Percentiles rank a stretch among this genome's conserved stretches.
phyloP scores from a whole-genome alignment of 352 stramenopile genomes.

The Phytophthora palmivora region DNA sequence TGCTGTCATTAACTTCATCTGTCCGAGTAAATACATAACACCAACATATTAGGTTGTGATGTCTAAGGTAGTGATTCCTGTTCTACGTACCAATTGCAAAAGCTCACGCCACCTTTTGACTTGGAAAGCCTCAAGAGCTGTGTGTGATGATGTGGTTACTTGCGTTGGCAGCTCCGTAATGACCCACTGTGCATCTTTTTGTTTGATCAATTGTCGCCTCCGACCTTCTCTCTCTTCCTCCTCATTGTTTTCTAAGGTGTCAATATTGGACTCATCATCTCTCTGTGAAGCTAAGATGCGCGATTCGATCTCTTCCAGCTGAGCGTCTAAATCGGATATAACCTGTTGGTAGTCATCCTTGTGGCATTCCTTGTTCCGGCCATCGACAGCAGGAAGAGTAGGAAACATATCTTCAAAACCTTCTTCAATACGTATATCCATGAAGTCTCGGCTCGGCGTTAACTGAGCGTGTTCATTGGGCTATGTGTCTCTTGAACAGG shows the following conservation, averaged over 20 bases:
- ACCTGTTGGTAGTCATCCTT: conserved; percentile 6
- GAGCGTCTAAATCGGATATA: conserved; percentile 19
- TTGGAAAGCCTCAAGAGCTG: conserved; percentile 71
- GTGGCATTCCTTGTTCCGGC: not conserved
- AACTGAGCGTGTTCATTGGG: not conserved
- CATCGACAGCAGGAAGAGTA: not conserved
- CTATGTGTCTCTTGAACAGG: conserved; percentile 14
- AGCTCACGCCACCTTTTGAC: conserved; percentile 71
- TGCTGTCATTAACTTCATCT: conserved; percentile 50
- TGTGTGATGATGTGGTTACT: conserved; percentile 31
- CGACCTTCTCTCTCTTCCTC: conserved; percentile 9
- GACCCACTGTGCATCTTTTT: conserved; percentile 33
- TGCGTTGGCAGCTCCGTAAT: conserved; percentile 25
- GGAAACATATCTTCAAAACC: not conserved
- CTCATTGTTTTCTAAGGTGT: conserved; percentile 8
- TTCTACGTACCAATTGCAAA: conserved; percentile 46
- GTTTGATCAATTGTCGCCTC: conserved; percentile 8
- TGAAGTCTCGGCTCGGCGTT: not conserved
- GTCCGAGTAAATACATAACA: not conserved
- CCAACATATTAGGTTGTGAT: conserved; percentile 5
- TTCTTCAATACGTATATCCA: conserved; percentile 13
- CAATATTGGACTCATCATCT: conserved; percentile 11
- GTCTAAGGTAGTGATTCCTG: not conserved
- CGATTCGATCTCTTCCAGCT: conserved; percentile 18
- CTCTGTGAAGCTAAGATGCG: conserved; percentile 12